phyloP scores from a whole-genome alignment of 805 yeast species.

The Pichia heedii region DNA sequence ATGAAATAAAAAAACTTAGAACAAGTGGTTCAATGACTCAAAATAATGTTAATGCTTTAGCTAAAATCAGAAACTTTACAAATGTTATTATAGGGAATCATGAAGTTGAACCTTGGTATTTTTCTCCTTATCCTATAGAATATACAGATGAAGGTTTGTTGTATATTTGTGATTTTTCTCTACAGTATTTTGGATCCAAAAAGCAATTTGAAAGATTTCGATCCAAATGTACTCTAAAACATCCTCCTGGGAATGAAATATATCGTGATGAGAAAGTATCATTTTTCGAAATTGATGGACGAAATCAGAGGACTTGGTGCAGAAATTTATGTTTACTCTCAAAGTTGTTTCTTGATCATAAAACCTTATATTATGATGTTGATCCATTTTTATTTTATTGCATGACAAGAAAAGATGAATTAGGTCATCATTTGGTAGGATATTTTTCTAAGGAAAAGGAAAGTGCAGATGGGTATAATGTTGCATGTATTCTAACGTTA shows the following conservation, averaged over 20 bases:
- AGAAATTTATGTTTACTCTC: conserved; percentile 86
- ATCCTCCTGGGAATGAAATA: conserved; percentile 98
- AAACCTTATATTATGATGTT: conserved; percentile 93
- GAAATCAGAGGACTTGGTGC: conserved; percentile 96
- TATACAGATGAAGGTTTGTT: conserved; percentile 77
- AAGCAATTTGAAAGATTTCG: conserved; percentile 92
- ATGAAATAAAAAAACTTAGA: conserved; percentile 83
- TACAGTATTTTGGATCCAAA: conserved; percentile 78
- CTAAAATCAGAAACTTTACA: conserved; percentile 78
- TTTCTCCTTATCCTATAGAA: conserved; percentile 94
- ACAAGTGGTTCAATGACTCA: conserved; percentile 98
- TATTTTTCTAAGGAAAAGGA: conserved; percentile 96
- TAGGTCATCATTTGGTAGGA: conserved; percentile 94
- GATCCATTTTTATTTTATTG: conserved; percentile 95
- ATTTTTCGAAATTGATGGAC: conserved; percentile 95
- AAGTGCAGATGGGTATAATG: conserved; percentile 88
- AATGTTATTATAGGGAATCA: conserved; percentile 79
- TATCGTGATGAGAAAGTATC: conserved; percentile 89
- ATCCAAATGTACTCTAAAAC: conserved; percentile 76
- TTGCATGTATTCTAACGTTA: conserved; percentile 91
- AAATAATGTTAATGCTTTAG: conserved; percentile 68
- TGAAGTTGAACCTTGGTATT: conserved; percentile 97
- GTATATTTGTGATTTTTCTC: conserved; percentile 84
- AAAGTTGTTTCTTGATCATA: conserved; percentile 88
- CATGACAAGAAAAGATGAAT: conserved; percentile 83